phyloP scores from a whole-genome alignment of 2,329 filamentous ascomycete species.

The Talaromyces funiculosus region DNA sequence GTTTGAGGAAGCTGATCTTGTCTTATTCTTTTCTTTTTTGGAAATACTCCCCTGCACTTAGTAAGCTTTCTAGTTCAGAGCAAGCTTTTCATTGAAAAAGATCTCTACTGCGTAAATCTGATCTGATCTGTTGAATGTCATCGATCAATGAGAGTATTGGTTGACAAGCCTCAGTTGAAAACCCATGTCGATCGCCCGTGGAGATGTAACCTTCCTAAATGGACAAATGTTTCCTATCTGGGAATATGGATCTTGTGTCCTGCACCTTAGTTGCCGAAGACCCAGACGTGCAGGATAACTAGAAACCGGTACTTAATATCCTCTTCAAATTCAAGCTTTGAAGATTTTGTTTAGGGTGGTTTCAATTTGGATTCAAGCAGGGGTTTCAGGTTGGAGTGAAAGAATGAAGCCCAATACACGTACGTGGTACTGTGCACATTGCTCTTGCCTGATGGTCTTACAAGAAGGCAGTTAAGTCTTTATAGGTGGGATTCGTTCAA shows the following conservation, averaged over 20 bases:
- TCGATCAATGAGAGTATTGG: not conserved
- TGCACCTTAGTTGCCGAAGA: not conserved
- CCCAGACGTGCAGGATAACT: not conserved
- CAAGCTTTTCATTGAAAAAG: not conserved
- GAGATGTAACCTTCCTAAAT: slow-evolving; percentile 2
- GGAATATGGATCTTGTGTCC: slow-evolving; percentile 5
- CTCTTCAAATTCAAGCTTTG: not conserved
- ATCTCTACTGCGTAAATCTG: not conserved
- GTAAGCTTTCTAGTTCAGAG: not conserved
- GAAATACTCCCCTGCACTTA: not conserved
- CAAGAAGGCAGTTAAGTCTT: not conserved
- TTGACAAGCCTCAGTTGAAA: not conserved
- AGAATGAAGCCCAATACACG: not conserved
- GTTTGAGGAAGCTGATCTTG: not conserved
- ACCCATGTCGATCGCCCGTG: not conserved
- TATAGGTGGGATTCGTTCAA: not conserved
- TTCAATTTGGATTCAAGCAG: not conserved
- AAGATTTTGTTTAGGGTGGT: too few relatives aligned
- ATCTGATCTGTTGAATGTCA: not conserved
- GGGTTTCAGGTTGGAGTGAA: not conserved
- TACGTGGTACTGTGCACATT: not conserved
- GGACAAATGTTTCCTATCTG: not conserved
- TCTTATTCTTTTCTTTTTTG: not conserved
- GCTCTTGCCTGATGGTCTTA: not conserved
- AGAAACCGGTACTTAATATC: not conserved